Conservation (phyloP, 352 stramenopile genomes). For the Pythium coloratum region DNA sequence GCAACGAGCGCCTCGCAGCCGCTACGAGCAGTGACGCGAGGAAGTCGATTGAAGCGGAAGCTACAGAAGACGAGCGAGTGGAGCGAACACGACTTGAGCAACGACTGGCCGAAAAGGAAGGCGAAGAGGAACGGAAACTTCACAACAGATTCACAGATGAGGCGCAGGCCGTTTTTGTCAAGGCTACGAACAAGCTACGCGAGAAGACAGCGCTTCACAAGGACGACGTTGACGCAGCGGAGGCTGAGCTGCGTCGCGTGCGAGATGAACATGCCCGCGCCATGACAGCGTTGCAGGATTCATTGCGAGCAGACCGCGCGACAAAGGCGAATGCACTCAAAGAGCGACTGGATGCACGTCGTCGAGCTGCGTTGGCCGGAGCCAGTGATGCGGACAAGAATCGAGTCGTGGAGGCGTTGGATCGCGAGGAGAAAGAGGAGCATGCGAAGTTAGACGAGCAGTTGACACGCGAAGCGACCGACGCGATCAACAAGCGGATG, state of each 20-base stretch:
- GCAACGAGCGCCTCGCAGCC: not conserved
- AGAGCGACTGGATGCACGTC: slow-evolving; percentile 27
- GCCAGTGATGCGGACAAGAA: not conserved
- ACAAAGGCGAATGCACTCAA: slow-evolving; percentile 22
- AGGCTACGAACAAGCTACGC: not conserved
- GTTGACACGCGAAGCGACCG: not conserved
- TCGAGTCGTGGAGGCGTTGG: not conserved
- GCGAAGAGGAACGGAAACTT: slow-evolving; percentile 13
- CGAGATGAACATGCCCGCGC: slow-evolving; percentile 11
- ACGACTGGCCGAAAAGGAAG: not conserved
- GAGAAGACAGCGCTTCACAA: slow-evolving; percentile 13
- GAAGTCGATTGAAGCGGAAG: not conserved
- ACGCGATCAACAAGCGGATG: not conserved
- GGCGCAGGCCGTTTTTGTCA: not conserved
- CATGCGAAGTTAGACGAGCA: not conserved
- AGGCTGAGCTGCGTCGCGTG: slow-evolving; percentile 16
- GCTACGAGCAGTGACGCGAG: not conserved
- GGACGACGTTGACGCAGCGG: not conserved
- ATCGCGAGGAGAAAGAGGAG: not conserved
- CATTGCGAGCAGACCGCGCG: slow-evolving; percentile 9
- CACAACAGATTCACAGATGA: slow-evolving; percentile 5
- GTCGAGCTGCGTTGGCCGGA: not conserved
- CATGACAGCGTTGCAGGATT: slow-evolving; percentile 1
- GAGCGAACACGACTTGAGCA: slow-evolving; percentile 12
- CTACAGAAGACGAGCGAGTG: slow-evolving; percentile 14